These are phyloP conservation scores for Eucalyptus caleyi DNA, from an alignment of 345 rosid genomes.

Conservation along the genomic window DNA sequence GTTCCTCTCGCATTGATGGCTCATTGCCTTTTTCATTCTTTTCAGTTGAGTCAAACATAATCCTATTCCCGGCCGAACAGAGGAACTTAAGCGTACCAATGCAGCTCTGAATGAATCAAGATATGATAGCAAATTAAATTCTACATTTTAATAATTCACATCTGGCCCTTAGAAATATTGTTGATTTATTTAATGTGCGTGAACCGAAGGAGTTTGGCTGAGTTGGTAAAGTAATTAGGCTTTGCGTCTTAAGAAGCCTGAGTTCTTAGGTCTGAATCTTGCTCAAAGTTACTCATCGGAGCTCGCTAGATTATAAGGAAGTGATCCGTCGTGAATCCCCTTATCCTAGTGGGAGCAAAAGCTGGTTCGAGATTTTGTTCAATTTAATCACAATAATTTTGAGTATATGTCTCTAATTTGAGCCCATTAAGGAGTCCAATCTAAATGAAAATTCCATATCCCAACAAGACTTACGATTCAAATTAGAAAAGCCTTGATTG, in stretches of 20 bases:
- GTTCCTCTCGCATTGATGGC: background rate
- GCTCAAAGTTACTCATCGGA: too few species aligned
- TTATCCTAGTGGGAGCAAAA: background rate
- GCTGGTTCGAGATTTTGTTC: background rate
- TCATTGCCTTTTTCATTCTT: background rate
- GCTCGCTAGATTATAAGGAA: background rate
- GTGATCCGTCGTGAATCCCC: background rate
- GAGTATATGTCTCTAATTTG: too few species aligned
- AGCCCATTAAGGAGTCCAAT: too few species aligned
- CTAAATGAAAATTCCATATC: too few species aligned
- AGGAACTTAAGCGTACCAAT: background rate
- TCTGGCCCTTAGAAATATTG: background rate
- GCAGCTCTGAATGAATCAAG: background rate
- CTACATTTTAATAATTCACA: background rate
- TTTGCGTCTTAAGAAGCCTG: too few species aligned
- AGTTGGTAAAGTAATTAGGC: too few species aligned
- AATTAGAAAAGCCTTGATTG: too few species aligned
- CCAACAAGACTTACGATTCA: too few species aligned
- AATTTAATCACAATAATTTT: background rate
- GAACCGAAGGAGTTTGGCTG: background rate
- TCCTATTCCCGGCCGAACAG: background rate
- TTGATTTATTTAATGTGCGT: background rate
- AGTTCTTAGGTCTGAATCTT: too few species aligned
- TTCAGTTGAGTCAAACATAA: background rate
- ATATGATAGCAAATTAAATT: background rate